A percentile compares a stretch with the other conserved stretches of the same genome.
Evolutionary conservation across 306 rosid species (phyloP).

Genomic region (Cucurbita pepo): DNA sequence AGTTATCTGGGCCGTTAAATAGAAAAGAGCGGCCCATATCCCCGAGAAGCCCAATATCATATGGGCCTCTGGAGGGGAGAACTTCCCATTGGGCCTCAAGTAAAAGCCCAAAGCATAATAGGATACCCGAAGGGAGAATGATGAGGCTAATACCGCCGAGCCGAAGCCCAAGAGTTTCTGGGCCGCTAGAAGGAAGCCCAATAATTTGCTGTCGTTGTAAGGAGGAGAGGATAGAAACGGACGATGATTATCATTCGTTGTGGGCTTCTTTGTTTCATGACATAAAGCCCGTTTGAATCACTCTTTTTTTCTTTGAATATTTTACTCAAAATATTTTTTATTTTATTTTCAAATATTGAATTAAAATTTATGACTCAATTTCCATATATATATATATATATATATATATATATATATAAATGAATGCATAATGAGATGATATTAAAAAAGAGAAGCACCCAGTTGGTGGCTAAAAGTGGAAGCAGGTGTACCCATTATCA

Average conservation of each 20-base stretch:
- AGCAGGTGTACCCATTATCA: too few species aligned
- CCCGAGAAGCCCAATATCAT: constrained; percentile 16
- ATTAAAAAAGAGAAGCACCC: too few species aligned
- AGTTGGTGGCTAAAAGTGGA: too few species aligned
- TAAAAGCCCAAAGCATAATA: constrained; percentile 12
- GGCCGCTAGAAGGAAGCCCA: constrained; percentile 32
- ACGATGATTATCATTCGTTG: constrained; percentile 42
- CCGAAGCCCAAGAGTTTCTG: constrained; percentile 19
- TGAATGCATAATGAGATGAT: too few species aligned
- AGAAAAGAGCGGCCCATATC: constrained; percentile 16
- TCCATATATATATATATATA: too few species aligned
- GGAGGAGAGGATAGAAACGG: constrained; percentile 22
- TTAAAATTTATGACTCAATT: too few species aligned
- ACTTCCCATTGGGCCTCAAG: not conserved
- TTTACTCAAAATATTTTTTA: too few species aligned
- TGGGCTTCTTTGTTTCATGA: constrained; percentile 81
- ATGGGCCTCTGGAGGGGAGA: constrained; percentile 25
- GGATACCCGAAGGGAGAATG: constrained; percentile 12
- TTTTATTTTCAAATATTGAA: too few species aligned
- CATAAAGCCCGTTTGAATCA: constrained; percentile 57
- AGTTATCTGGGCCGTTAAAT: constrained; percentile 32
- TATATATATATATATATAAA: too few species aligned
- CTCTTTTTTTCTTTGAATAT: too few species aligned
- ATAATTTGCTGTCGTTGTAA: constrained; percentile 19
- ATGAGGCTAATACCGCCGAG: constrained; percentile 10